These are phyloP conservation scores for Talaromyces islandicus DNA, from an alignment of 2,329 filamentous ascomycete species.

Conservation along the genomic window DNA sequence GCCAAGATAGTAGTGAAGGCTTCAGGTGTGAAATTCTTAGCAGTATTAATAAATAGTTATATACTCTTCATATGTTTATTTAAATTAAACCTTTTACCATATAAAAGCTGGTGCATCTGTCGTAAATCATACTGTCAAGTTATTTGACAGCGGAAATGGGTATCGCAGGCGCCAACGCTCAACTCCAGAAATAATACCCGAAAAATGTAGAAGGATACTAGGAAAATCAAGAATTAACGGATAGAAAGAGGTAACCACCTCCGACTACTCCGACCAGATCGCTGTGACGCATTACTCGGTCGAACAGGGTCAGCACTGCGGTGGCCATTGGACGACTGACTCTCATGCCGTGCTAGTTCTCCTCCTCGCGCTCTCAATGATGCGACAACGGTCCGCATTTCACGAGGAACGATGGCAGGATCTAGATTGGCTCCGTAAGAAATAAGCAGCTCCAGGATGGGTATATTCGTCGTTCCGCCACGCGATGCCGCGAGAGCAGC, in stretches of 20 bases:
- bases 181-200: not conserved
- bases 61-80: not conserved
- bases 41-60: not conserved
- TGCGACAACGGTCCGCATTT: not conserved
- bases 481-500: not conserved
- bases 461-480: not conserved
- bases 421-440: not conserved
- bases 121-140: not conserved
- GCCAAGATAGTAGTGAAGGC: not conserved
- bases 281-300: not conserved
- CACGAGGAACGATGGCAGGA: not conserved
- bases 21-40: not conserved
- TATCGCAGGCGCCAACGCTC: not conserved
- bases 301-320: not conserved
- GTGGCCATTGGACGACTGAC: not conserved
- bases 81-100: not conserved
- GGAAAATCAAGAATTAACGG: not conserved
- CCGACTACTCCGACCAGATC: not conserved
- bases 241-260: not conserved
- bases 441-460: not conserved
- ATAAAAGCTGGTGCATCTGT: not conserved
- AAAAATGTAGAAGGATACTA: not conserved
- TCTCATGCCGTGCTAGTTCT: not conserved
- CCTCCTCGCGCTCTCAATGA: not conserved
- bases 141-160: not conserved